phyloP scores from a whole-genome alignment of 208 protist species.

The Blechomonas ayalai region DNA sequence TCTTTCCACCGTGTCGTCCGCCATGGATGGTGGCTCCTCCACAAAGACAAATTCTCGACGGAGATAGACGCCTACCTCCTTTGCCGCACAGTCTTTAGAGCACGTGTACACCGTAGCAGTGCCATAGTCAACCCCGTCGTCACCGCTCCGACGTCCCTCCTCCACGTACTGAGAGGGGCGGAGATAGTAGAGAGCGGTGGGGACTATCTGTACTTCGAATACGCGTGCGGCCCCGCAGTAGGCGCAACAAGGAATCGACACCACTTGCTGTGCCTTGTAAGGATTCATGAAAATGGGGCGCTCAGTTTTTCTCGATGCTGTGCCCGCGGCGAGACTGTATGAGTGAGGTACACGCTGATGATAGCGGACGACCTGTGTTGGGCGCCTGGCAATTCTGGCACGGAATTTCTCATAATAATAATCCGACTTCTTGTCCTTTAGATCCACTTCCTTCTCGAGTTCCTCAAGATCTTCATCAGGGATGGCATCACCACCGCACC shows the following conservation, averaged over 20 bases:
- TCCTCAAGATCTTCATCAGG: constrained; percentile 53
- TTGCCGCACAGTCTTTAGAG: constrained; percentile 38
- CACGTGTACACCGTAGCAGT: constrained; percentile 74
- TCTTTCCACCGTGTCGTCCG: constrained; percentile 16
- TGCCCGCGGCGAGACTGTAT: neutral
- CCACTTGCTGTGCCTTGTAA: constrained; percentile 26
- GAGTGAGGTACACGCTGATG: no score
- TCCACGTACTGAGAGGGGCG: constrained; percentile 34
- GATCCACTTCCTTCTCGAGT: constrained; percentile 51
- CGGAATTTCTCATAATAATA: constrained; percentile 80
- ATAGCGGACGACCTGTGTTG: constrained; percentile 74
- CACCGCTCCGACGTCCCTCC: constrained; percentile 4
- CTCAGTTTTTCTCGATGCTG: constrained; percentile 4
- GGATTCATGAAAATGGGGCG: constrained; percentile 78
- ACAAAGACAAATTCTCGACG: constrained; percentile 56
- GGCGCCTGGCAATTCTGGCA: constrained; percentile 39
- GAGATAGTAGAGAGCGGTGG: constrained; percentile 69
- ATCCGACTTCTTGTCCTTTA: constrained; percentile 62
- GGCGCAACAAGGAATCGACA: constrained; percentile 42
- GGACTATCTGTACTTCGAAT: constrained; percentile 82
- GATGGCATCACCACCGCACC: constrained; percentile 13
- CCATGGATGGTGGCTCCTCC: constrained; percentile 16
- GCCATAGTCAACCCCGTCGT: constrained; percentile 79
- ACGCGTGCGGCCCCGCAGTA: constrained; percentile 51
- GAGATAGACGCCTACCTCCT: constrained; percentile 31